These are phyloP conservation scores for Komagataella phaffii DNA, from an alignment of 805 yeast species.

Conservation along the genomic window DNA sequence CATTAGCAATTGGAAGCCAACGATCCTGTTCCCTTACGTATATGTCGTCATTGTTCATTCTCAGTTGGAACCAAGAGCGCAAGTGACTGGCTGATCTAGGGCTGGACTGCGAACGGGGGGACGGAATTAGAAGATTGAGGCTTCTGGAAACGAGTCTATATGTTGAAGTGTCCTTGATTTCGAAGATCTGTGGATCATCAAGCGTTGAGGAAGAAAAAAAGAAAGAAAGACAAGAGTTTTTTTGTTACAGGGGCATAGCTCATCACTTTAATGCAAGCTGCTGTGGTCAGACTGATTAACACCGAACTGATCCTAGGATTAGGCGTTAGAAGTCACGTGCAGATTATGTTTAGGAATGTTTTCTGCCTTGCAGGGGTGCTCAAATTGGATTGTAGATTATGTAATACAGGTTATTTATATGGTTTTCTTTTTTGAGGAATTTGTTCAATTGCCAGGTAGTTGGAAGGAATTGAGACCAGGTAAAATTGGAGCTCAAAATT, in stretches of 20 bases:
- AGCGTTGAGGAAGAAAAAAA: background rate
- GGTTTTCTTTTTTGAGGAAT: background rate
- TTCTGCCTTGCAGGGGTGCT: background rate
- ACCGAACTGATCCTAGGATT: background rate
- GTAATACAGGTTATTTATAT: background rate
- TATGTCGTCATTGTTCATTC: conserved; percentile 15
- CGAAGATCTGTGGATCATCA: background rate
- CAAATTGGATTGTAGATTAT: background rate
- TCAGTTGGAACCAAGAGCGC: background rate
- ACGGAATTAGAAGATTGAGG: background rate
- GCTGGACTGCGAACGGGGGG: background rate
- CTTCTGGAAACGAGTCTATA: background rate
- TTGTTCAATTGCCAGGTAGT: too few species aligned
- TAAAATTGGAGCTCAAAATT: background rate
- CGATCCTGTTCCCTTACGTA: conserved; percentile 49
- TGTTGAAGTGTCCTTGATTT: background rate
- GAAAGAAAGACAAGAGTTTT: background rate
- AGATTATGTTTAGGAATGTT: background rate
- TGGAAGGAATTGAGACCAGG: background rate
- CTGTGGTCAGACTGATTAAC: background rate
- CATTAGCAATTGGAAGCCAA: conserved; percentile 52
- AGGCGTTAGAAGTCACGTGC: background rate
- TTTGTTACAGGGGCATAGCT: background rate
- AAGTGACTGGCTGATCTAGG: background rate
- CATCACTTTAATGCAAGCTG: background rate